Base-by-base conservation (phyloP, 805 yeast species). In the Candida germanica region DNA sequence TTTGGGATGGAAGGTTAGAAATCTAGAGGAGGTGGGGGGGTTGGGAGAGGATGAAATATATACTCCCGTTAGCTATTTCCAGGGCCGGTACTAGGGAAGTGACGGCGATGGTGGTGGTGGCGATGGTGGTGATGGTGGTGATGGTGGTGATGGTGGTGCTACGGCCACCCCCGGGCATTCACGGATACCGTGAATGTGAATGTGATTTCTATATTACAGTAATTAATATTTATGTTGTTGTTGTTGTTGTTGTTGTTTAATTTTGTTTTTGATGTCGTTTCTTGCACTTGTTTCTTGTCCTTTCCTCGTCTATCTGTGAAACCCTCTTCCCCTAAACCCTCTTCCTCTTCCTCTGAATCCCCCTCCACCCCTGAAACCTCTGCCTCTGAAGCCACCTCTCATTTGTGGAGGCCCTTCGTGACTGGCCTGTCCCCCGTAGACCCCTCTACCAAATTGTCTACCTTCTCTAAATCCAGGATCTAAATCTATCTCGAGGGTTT, bases 391-490 rank as follows among this genome's bases (percentile, higher is more conserved):
- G 32, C 22, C 28, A 9, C 50, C 49, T 54, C 86, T 95, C 20
- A 9, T 18, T 21, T 28, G 20, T n/a, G n/a, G 25, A 27, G 34
- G 33, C 6, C 51, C 51, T 56, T 87, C 95, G 52, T 83, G 89
- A 33, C 83, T 66, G 1, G 82, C 88, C 57, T 93, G 98, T 2
- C 97, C 98, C 39, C 98, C 98, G 43, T 77, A 80, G 11, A 75
- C 72, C 30, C 98, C 98, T 51, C 98, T 74, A 14, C 98, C 98
- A 54, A 80, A 93, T 56, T 93, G 98, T 47, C 98, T 72, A 1
- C 98, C 98, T 49, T 91, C 97, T 44, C 75, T 79, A 56, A 91
- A 93, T 0, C 98, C 98, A 0, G 97, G 96, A 54, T 93, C 98
- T 49, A 94, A 69, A 62, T 93, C 98, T 33, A 91, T 86, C 25